Base-by-base conservation (phyloP, 129 eudicot species). In the Flaveria robusta region DNA sequence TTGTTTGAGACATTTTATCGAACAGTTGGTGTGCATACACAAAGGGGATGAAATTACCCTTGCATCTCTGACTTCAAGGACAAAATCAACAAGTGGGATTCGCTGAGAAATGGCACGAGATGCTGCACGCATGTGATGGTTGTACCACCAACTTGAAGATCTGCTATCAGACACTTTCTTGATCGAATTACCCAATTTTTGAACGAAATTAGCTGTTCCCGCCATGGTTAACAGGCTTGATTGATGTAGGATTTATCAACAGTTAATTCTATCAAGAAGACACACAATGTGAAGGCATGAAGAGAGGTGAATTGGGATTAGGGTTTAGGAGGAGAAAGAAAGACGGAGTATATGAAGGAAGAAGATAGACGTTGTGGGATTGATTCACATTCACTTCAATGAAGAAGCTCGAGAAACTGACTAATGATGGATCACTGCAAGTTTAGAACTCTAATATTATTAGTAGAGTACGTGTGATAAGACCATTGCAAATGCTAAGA, bases 91-190 rank as follows among this genome's bases (percentile, higher is more conserved):
- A 3, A 90, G 68, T 4, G 94, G 95, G 49, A 90, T 83, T 22
- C 98, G 87, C 3, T 83, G 63, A 4, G 81, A 74, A 39, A 93
- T 80, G 74, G 98, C 98, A 63, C 85, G 82, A 72, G 95, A 66
- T 13, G 98, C 91, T 3, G 98, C 95, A 16, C 89, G 95, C 98
- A 93, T 90, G 88, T 83, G 96, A 72, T 87, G 96, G n/a, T 92
- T 90, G 87, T 92, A 88, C 97, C 97, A 89, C 97, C 97, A 92
- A 41, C 83, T 88, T 50, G 93, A 89, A 46, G 87, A 68, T 81
- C 81, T 81, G 65, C 65, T 75, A 10, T 64, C 84, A 12, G 91
- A 89, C 29, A 79, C 80, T 68, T 81, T 75, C 74, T 79, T 88
- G 60, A 91, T 79, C 19, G 87, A 80, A 73, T 67, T 81, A 16